Conservation (phyloP, 495 filamentous ascomycete genomes). For the Neurospora sp. region DNA sequence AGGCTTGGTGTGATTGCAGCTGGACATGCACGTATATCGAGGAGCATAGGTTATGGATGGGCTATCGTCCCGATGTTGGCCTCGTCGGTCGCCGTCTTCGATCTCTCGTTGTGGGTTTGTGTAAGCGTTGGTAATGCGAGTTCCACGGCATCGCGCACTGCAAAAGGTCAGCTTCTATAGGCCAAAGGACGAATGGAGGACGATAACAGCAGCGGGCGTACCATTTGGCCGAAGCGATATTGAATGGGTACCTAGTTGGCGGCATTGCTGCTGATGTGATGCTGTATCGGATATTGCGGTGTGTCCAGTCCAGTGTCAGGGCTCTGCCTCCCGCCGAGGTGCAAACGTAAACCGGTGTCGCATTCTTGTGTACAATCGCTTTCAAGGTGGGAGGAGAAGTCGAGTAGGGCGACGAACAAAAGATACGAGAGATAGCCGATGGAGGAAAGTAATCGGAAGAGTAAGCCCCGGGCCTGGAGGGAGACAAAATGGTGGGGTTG, state of each 20-base stretch:
- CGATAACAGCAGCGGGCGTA: not conserved
- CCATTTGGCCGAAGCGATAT: not conserved
- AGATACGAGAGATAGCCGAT: not conserved
- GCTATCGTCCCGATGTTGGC: not conserved
- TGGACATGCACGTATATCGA: not conserved
- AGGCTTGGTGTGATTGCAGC: not conserved
- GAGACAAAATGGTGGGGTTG: not conserved
- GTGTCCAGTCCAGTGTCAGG: not conserved
- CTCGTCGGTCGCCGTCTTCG: not conserved
- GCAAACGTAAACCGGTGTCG: not conserved
- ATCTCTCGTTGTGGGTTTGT: not conserved
- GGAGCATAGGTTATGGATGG: not conserved
- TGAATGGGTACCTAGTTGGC: not conserved
- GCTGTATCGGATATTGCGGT: not conserved
- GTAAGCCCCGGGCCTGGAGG: not conserved
- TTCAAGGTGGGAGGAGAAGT: not conserved
- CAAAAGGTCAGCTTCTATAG: not conserved
- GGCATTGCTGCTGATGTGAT: not conserved
- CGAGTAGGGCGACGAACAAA: not conserved
- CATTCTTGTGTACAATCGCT: not conserved
- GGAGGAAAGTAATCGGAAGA: no score
- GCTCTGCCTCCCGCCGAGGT: not conserved
- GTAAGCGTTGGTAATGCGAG: not conserved
- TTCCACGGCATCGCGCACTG: not conserved
- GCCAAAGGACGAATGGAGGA: not conserved